phyloP scores from a whole-genome alignment of 352 stramenopile species.

The Globisporangium abappressorium region DNA sequence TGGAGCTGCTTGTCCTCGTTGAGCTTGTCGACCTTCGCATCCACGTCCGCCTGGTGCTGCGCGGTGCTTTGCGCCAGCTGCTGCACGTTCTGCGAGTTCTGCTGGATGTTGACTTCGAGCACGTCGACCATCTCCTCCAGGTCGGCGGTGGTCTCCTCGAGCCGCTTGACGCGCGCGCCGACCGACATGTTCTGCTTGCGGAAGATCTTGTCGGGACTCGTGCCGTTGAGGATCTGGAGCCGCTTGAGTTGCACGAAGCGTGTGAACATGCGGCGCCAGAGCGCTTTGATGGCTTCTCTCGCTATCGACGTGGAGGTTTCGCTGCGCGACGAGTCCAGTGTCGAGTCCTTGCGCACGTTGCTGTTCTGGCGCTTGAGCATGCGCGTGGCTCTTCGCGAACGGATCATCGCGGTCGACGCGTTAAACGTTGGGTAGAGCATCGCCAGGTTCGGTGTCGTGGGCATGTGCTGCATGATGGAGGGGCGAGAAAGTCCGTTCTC shows the following conservation, averaged over 20 bases:
- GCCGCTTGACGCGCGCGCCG: conserved; percentile 49
- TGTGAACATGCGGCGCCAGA: conserved; percentile 49
- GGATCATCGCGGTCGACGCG: conserved; percentile 20
- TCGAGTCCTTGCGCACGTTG: conserved; percentile 25
- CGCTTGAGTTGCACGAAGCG: conserved; percentile 56
- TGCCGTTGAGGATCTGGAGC: conserved; percentile 48
- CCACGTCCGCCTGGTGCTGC: conserved; percentile 35
- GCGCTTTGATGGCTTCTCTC: conserved; percentile 29
- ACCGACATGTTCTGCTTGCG: conserved; percentile 63
- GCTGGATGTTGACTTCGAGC: conserved; percentile 38
- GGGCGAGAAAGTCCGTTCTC: neutral
- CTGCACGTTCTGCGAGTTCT: conserved; percentile 36
- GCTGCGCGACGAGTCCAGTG: neutral
- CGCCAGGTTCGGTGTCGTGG: conserved; percentile 23
- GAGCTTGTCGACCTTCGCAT: conserved; percentile 39
- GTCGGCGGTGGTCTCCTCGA: conserved; percentile 50
- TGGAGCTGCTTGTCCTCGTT: conserved; percentile 41
- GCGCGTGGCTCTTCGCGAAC: conserved; percentile 30
- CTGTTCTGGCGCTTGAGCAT: conserved; percentile 24
- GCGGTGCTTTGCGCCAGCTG: conserved; percentile 32
- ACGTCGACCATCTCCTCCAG: conserved; percentile 52
- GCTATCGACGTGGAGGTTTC: conserved; percentile 29
- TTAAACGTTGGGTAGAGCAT: conserved; percentile 12
- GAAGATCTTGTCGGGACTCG: conserved; percentile 52
- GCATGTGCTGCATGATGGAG: conserved; percentile 24